Base-by-base conservation (phyloP, 2,329 filamentous ascomycete genomes). In the Aspergillus tanneri region DNA sequence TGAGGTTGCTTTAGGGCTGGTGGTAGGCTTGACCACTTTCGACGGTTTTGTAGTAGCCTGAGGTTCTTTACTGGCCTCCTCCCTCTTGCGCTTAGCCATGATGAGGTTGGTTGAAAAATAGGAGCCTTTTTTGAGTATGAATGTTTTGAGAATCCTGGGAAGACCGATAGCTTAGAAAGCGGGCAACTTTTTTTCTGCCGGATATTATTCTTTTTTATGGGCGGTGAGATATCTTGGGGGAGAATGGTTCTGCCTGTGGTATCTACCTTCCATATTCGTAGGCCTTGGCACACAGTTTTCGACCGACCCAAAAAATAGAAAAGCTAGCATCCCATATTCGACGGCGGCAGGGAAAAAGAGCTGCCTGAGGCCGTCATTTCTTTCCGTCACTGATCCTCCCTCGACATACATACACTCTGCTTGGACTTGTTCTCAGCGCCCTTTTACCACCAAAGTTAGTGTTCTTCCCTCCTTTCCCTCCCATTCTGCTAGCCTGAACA, bases 61-160 rank as follows among this genome's bases (percentile, higher is more conserved):
- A 3, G 53, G 54, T 23, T 62, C 65, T 50, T 66, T 65, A 24
- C 51, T 34, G 30, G 55, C 41, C 5, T 67, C 63, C 6, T 67
- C 70, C 62, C 72, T 72, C 67, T 76, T 76, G 55, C 73, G 65
- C 54, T 76, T 76, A 4, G 62, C 70, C 72, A 75, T 75, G 39
- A 46, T 50, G 35, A 28, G 19, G 12, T 6, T 43, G 30, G 23
- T 4, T 19, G 32, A 36, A 11, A 24, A 38, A 25, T 27, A 32
- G 12, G 34, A 14, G n/a, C 38, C 22, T 27, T 36, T 19, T n/a
- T n/a, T 23, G 16, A 18, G 27, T 12, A 37, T 7, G 39, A 28
- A 22, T 37, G 36, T 14, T 27, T 23, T 19, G 38, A 35, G 11
- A 32, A 46, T 24, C 25, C 30, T 39, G 18, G 5, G 21, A 34